Base-by-base conservation (phyloP, 1,284 basidiomycete genomes). In the Takashimella tepidaria region DNA sequence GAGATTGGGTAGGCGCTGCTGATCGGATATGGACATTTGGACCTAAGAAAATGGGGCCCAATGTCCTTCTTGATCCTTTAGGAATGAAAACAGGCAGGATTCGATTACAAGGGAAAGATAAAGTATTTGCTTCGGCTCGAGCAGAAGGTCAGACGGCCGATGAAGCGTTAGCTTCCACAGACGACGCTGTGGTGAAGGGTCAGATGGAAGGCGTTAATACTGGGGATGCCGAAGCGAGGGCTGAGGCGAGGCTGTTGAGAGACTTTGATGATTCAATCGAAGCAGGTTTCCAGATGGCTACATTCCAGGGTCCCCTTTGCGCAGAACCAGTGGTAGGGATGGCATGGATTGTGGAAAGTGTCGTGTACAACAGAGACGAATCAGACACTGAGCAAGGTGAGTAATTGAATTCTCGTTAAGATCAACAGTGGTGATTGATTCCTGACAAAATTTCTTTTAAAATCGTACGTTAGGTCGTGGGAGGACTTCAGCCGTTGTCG, bases 271-370 rank as follows among this genome's bases (percentile, higher is more conserved):
- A 84, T 55, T 81, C 86, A 57, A 80, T 98, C 45, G 93, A 98
- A 71, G 87, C 86, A 2, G 96, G 93, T 1, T 99, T 98, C 77
- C 93, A 97, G 76, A 82, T 98, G 44, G 92, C 93, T 3, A 89
- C 87, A 0, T 87, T 89, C 68, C 89, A 93, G 73, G 96, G 96
- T 0, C 96, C 96, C 5, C 74, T 98, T 22, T 98, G 96, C 62
- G 88, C 87, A 5, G 96, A 99, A 72, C 96, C 96, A 1, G 84
- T 98, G 16, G 87, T 95, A 58, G 96, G 95, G 0, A 78, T 98
- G 77, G 92, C 87, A 0, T 98, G 88, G 77, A 88, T 95, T 60
- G 81, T 99, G 2, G 91, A 98, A 72, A 78, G 82, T 40, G 77
- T 93, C 19, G 59, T 72, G 43, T 60, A 71, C 22, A 66, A 68